Evolutionary conservation across 2,329 filamentous ascomycete genomes (phyloP).

Genomic region (Lecanicillium sp.): DNA sequence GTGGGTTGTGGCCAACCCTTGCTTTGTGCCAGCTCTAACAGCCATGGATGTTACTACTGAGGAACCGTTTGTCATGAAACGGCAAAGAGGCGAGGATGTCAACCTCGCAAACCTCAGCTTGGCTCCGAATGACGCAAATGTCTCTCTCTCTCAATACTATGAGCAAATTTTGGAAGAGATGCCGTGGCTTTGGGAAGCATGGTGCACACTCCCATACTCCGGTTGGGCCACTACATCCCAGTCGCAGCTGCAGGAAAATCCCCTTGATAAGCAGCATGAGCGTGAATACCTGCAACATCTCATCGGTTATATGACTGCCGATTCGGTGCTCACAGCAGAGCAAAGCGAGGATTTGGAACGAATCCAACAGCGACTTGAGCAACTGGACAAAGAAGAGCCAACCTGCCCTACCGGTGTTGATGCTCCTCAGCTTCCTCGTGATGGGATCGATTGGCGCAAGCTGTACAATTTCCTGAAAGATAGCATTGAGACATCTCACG

Average conservation of each 20-base stretch:
- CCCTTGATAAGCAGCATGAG: background rate
- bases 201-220: slow-evolving; percentile 9
- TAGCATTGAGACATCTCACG: slow-evolving; percentile 1
- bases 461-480: slow-evolving; percentile 8
- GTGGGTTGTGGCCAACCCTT: slow-evolving; percentile 10
- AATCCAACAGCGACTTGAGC: slow-evolving; percentile 1
- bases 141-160: slow-evolving; percentile 6
- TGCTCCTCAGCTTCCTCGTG: slow-evolving; percentile 1
- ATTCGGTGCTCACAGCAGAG: background rate
- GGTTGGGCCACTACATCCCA: slow-evolving; percentile 6
- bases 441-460: slow-evolving; percentile 11
- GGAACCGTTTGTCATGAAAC: background rate
- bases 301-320: background rate
- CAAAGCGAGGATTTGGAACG: slow-evolving; percentile 2
- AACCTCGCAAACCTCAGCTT: background rate
- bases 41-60: background rate
- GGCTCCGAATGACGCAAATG: background rate
- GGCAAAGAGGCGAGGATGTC: too few relatives aligned
- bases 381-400: slow-evolving; percentile 1
- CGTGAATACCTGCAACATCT: slow-evolving; percentile 1
- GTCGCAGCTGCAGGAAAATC: slow-evolving; percentile 1
- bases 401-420: background rate
- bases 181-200: slow-evolving; percentile 13
- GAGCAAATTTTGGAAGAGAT: slow-evolving; percentile 1
- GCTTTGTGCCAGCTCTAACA: slow-evolving; percentile 8